Evolutionary conservation across 108 stramenopile species (phyloP), one percentile per base, ranked within the genome.

Genomic region (Pseudonitzschia multistriata): DNA sequence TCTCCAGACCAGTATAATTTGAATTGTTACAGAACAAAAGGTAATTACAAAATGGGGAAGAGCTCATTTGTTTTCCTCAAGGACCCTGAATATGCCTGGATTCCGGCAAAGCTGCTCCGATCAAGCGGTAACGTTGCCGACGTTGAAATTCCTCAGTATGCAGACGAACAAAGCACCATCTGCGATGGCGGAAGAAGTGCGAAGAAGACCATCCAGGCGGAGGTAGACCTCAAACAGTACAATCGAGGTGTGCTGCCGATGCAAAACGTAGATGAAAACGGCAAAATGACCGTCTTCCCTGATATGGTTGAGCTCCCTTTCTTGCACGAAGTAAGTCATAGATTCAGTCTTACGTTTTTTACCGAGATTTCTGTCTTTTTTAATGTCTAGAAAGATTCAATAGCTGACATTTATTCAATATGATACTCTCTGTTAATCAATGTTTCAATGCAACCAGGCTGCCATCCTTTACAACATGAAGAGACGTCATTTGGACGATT

Each of bases 391-490:
- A n/a, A n/a, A n/a, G n/a, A n/a, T n/a, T n/a, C n/a, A n/a, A n/a
- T n/a, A n/a, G n/a, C n/a, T n/a, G n/a, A n/a, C n/a, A n/a, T n/a
- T n/a, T n/a, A n/a, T n/a, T n/a, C n/a, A n/a, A n/a, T n/a, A 25
- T 66, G 5, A 27, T 24, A 19, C 50, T 28, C 13, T 27, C 29
- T 67, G 24, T 52, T 67, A 14, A 15, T 37, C 42, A 45, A 45
- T 13, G 3, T 17, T 17, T 45, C 17, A 2, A 13, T 39, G 5
- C 37, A 53, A 19, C 10, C 49, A 84, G 83, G 85, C 85, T 31
- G 85, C 94, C 13, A 97, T 98, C 76, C 79, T 98, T 40, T 93
- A 95, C 74, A 95, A 92, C 70, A 70, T 93, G 62, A 89, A 88
- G 61, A 74, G 76, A 24, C 87, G 96, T 27, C 94, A 96, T 78